A percentile compares a stretch with the other conserved stretches of the same genome.
These are phyloP conservation scores for Sphenostylis stenocarpa DNA, from an alignment of 306 rosid genomes.

Conservation along the genomic window DNA sequence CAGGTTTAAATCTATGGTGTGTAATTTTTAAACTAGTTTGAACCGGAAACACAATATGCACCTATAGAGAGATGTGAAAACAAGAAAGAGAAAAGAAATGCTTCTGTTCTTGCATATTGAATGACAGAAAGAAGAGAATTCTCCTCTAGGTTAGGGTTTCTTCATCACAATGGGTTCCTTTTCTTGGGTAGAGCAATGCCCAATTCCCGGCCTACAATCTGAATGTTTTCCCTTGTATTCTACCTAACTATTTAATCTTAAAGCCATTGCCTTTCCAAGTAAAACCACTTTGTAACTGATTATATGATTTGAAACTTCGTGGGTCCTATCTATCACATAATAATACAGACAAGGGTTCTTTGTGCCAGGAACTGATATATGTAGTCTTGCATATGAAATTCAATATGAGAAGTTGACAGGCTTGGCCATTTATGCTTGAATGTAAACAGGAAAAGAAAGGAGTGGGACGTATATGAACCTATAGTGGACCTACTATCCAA, in stretches of 20 bases:
- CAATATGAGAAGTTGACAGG: slow-evolving; percentile 4
- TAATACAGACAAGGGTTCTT: neutral
- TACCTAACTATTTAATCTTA: neutral
- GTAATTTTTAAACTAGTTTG: neutral
- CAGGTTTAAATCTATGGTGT: neutral
- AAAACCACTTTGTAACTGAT: neutral
- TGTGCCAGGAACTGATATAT: neutral
- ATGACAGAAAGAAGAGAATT: neutral
- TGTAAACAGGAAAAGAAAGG: slow-evolving; percentile 91
- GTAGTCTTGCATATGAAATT: neutral
- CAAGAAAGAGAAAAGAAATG: neutral
- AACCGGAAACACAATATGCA: neutral
- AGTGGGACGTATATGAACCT: slow-evolving; percentile 91
- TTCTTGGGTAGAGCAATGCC: neutral
- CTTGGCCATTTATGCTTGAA: slow-evolving; percentile 32
- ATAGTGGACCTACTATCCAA: slow-evolving; percentile 89
- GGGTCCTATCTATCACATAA: neutral
- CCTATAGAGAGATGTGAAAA: neutral
- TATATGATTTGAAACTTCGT: neutral
- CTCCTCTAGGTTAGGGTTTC: neutral
- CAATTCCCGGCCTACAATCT: neutral
- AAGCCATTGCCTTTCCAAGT: neutral
- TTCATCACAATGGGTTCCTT: neutral
- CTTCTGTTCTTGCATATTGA: neutral
- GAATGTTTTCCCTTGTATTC: neutral